phyloP scores from a whole-genome alignment of 2,329 filamentous ascomycete genomes.

The Cyphellophora attinorum region DNA sequence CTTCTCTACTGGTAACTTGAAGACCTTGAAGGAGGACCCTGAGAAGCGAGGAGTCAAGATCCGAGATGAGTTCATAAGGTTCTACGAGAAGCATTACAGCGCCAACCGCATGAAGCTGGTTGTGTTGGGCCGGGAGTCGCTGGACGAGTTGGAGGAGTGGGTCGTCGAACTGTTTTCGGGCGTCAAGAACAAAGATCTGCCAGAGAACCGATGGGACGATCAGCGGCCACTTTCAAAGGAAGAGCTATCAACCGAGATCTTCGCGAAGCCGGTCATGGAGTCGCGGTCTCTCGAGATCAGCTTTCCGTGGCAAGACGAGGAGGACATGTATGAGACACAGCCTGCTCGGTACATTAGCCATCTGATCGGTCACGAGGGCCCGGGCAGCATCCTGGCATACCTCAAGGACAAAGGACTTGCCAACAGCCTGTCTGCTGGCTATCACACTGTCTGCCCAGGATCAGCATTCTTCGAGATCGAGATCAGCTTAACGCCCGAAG shows the following conservation, averaged over 20 bases:
- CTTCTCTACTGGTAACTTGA: constrained; percentile 82
- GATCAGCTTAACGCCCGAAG: constrained; percentile 74
- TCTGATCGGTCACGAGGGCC: constrained; percentile 83
- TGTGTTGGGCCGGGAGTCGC: constrained; percentile 67
- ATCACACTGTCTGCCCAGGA: constrained; percentile 67
- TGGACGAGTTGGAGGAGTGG: constrained; percentile 78
- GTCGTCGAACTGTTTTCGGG: constrained; percentile 72
- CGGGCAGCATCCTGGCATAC: constrained; percentile 82
- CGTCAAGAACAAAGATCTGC: constrained; percentile 71
- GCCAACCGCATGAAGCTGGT: constrained; percentile 91
- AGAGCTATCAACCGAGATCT: constrained; percentile 62
- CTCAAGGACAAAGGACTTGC: constrained; percentile 87
- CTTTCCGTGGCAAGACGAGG: constrained; percentile 81
- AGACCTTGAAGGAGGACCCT: constrained; percentile 74
- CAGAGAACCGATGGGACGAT: constrained; percentile 57
- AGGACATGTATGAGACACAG: constrained; percentile 66
- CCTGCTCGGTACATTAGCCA: constrained; percentile 82
- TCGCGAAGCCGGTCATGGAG: constrained; percentile 88
- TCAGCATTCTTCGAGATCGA: constrained; percentile 71
- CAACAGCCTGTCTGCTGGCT: constrained; percentile 69
- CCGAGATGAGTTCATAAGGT: constrained; percentile 83
- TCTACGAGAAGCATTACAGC: constrained; percentile 82
- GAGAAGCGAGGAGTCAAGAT: constrained; percentile 74
- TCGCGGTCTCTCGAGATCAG: constrained; percentile 67
- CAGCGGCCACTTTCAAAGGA: constrained; percentile 46